Evolutionary conservation across 306 rosid genomes (phyloP), one percentile per base, ranked within the genome.

Genomic region (Inga leiocalycina): DNA sequence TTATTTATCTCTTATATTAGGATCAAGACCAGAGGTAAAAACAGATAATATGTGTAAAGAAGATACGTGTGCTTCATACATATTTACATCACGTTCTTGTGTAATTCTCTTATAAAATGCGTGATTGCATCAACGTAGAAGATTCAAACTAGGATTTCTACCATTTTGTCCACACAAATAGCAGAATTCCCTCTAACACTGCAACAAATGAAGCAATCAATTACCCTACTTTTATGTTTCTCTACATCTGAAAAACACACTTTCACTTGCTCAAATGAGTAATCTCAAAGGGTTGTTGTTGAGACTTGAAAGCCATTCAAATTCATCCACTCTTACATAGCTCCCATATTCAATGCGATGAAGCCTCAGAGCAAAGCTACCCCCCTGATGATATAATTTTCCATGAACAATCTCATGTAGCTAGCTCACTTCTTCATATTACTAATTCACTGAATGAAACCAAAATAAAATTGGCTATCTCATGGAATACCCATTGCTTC

Each of bases 401-500:
- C 83, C 22, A 87, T 82, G 79, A 83, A 71, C 74, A 75, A 86
- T 67, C 80, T 66, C 84, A 72, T 77, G 48, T 78, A 22, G 84
- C 67, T 76, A 22, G 83, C 74, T 57, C 80, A 76, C 80, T 43
- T 65, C 83, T 81, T 84, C 86, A 81, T 43, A 83, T 85, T 79
- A 85, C 83, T 79, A 45, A 79, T 51, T 57, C 82, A 72, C 87
- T 77, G 48, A 61, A 45, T 44, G 73, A 8, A 78, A 73, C 34
- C 57, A 84, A 88, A 70, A 83, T 82, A 79, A 56, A 19, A 75
- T 62, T 37, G 66, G 62, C 78, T 24, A 34, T 79, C 83, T 92
- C 90, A 93, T 79, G 81, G 93, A 85, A 83, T 79, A 24, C 88
- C 93, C 2, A 75, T 79, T 74, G 91, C 57, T 84, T 84, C 93